These are phyloP conservation scores for Pythium periplocum DNA, from an alignment of 352 stramenopile genomes.

Conservation along the genomic window DNA sequence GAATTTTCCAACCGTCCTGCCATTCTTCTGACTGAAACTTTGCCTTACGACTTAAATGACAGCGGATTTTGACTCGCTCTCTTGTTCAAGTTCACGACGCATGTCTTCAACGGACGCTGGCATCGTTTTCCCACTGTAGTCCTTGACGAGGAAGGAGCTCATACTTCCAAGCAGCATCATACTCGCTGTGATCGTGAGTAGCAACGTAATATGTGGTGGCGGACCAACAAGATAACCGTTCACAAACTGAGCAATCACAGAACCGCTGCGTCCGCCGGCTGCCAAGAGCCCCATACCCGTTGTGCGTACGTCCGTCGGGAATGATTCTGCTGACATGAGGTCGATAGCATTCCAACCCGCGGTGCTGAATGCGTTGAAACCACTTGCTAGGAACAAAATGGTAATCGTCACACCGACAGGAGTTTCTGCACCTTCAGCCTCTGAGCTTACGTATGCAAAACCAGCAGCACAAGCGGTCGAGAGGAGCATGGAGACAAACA, in stretches of 20 bases:
- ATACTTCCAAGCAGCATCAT: slow-evolving; percentile 76
- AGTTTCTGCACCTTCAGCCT: slow-evolving; percentile 12
- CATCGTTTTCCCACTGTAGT: slow-evolving; percentile 52
- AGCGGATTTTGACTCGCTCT: too few relatives aligned
- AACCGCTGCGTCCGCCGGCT: slow-evolving; percentile 74
- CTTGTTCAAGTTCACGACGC: slow-evolving; percentile 15
- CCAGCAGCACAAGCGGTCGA: slow-evolving; percentile 54
- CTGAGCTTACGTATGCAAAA: slow-evolving; percentile 66
- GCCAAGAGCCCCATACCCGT: slow-evolving; percentile 88
- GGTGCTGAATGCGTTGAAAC: slow-evolving; percentile 91
- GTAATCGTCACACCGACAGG: slow-evolving; percentile 13
- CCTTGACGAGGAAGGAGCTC: slow-evolving; percentile 48
- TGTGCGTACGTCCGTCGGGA: slow-evolving; percentile 85
- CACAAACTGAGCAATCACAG: slow-evolving; percentile 89
- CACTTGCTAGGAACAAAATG: slow-evolving; percentile 80
- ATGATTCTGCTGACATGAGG: slow-evolving; percentile 87
- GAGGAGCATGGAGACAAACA: slow-evolving; percentile 72
- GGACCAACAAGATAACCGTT: slow-evolving; percentile 81
- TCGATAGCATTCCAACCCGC: slow-evolving; percentile 90
- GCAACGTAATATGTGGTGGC: slow-evolving; percentile 62
- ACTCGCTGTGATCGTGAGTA: slow-evolving; percentile 69
- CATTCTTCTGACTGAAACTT: too few relatives aligned
- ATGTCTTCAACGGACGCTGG: slow-evolving; percentile 58
- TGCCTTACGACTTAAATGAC: too few relatives aligned
- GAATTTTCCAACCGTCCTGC: background rate